A percentile compares a stretch with the other conserved stretches of the same genome.
Conservation (phyloP, 2,329 filamentous ascomycete species). For the Colletotrichum orbiculare region DNA sequence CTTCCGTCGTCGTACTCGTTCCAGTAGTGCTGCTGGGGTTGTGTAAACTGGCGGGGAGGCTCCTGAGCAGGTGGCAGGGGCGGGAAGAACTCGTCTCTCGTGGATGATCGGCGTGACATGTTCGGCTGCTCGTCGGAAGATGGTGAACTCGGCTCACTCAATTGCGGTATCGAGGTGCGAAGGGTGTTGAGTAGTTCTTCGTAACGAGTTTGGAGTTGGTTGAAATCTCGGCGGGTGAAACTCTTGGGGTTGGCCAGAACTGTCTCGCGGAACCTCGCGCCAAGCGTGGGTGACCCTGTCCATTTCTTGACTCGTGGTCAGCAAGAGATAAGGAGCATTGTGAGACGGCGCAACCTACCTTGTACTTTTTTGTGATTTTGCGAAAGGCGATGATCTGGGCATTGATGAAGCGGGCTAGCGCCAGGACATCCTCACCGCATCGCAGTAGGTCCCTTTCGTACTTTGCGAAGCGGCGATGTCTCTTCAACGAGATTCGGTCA, state of each 20-base stretch:
- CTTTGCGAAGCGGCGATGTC: constrained; percentile 63
- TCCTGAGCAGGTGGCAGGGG: constrained; percentile 23
- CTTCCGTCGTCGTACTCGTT: constrained; percentile 89
- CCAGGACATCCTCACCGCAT: constrained; percentile 78
- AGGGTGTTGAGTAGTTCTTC: constrained; percentile 61
- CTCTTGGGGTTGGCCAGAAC: constrained; percentile 75
- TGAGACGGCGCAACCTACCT: constrained; percentile 52
- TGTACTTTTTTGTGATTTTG: constrained; percentile 89
- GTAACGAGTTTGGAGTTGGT: constrained; percentile 60
- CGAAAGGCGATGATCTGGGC: constrained; percentile 81
- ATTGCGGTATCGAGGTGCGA: constrained; percentile 55
- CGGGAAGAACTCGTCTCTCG: constrained; percentile 23
- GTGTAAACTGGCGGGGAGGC: constrained; percentile 41
- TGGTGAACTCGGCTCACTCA: constrained; percentile 54
- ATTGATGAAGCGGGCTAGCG: constrained; percentile 76
- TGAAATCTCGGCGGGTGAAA: constrained; percentile 76
- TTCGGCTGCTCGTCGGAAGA: constrained; percentile 42
- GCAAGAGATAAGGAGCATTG: constrained; percentile 19
- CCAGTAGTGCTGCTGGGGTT: constrained; percentile 71
- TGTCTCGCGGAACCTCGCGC: constrained; percentile 73
- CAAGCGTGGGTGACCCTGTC: constrained; percentile 77
- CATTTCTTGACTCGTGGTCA: constrained; percentile 70
- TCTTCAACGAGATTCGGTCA: constrained; percentile 54
- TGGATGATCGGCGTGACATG: constrained; percentile 36
- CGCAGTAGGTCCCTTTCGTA: constrained; percentile 63